Evolutionary conservation across 108 stramenopile genomes (phyloP).

Genomic region (Seminavis robusta): DNA sequence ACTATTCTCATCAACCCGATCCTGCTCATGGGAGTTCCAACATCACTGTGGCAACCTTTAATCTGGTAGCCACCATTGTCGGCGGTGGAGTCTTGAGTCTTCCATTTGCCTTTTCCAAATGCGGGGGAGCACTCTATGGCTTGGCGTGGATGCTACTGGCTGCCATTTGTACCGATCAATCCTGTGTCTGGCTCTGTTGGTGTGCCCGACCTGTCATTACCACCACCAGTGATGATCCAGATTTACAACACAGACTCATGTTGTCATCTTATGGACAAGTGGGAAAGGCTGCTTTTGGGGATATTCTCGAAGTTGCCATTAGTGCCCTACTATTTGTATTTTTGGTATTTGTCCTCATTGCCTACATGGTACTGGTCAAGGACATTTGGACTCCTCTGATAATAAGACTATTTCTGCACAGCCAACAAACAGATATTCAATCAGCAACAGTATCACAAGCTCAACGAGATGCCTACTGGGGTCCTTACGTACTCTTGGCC

Average conservation of each 20-base stretch:
- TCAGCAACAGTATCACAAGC: no score
- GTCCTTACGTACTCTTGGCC: no score
- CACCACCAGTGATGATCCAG: no score
- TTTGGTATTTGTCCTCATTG: constrained; percentile 67
- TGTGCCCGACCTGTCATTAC: no score
- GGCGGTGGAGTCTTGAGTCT: constrained; percentile 86
- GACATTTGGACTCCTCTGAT: constrained; percentile 71
- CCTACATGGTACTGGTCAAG: constrained; percentile 77
- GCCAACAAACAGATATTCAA: no score
- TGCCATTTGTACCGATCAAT: constrained; percentile 54
- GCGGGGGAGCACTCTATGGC: constrained; percentile 68
- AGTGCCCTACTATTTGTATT: constrained; percentile 55
- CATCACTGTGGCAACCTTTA: constrained; percentile 74
- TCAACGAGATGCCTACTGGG: no score
- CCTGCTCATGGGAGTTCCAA: no score
- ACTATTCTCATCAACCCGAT: no score
- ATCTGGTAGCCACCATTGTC: constrained; percentile 81
- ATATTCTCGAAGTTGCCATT: constrained; percentile 39
- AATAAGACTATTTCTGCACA: no score
- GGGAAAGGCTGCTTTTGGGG: constrained; percentile 63
- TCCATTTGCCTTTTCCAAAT: constrained; percentile 79
- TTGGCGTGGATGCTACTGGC: no score
- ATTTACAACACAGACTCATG: no score
- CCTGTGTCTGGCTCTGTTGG: constrained; percentile 60
- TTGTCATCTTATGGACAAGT: constrained; percentile 68